A percentile compares a stretch with the other conserved stretches of the same genome.
Conservation (phyloP, 225 moss, liverwort and hornwort species). For the Straminergon stramineum region DNA sequence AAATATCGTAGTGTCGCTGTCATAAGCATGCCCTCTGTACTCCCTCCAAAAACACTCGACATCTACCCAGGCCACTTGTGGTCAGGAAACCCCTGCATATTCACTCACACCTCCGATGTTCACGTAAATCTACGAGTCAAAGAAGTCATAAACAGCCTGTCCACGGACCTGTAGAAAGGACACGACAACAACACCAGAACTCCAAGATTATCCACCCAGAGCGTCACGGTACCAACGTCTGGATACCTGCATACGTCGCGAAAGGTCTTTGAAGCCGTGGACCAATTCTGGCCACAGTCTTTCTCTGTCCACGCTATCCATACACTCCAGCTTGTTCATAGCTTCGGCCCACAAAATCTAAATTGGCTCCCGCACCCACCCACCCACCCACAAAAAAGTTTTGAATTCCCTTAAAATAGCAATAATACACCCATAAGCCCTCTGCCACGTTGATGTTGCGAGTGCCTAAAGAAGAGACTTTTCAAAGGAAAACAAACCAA, state of each 20-base stretch:
- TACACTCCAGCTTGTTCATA: conserved; percentile 86
- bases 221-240: background rate
- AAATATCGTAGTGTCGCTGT: background rate
- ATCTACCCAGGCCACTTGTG: background rate
- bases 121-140: background rate
- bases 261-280: conserved; percentile 87
- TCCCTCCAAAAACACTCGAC: background rate
- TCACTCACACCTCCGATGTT: background rate
- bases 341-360: conserved; percentile 96
- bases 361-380: conserved; percentile 4
- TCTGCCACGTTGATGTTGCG: background rate
- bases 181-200: background rate
- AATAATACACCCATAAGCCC: background rate
- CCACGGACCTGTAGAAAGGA: background rate
- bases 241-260: conserved; percentile 58
- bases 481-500: background rate
- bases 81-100: background rate
- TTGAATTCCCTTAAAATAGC: background rate
- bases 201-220: background rate
- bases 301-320: conserved; percentile 87
- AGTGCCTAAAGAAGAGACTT: background rate
- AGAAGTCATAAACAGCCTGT: background rate
- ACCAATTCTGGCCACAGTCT: conserved; percentile 91
- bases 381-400: conserved; percentile 8
- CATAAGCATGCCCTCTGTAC: background rate